phyloP scores from a whole-genome alignment of 352 stramenopile species.

The Phytophthora pseudosyringae region DNA sequence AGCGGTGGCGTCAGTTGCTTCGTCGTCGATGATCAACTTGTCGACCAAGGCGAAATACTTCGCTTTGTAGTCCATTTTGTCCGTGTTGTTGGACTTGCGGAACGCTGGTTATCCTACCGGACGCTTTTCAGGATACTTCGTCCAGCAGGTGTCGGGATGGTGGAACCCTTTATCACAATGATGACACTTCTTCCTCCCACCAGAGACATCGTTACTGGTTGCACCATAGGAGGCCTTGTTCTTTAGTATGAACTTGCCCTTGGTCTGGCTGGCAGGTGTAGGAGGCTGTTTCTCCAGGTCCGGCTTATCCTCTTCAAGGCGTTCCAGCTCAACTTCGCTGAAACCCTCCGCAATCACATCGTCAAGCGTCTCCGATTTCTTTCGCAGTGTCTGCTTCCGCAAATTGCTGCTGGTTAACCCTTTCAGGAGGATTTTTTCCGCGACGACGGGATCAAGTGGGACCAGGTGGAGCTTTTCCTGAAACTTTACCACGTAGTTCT shows the following conservation, averaged over 20 bases:
- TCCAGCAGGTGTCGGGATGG: neutral
- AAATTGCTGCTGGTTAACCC: conserved; percentile 6
- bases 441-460: conserved; percentile 11
- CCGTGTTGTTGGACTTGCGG: neutral
- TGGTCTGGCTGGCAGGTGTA: no score
- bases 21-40: neutral
- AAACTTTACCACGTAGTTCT: conserved; percentile 10
- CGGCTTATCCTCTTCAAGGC: conserved; percentile 3
- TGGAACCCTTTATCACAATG: neutral
- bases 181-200: neutral
- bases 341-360: conserved; percentile 16
- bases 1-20: no score
- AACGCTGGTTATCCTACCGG: neutral
- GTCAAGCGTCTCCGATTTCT: conserved; percentile 12
- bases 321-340: conserved; percentile 13
- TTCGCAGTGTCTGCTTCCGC: conserved; percentile 12
- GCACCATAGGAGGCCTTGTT: neutral
- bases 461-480: conserved; percentile 13
- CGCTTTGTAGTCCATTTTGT: neutral
- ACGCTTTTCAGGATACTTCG: neutral
- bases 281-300: neutral
- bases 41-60: neutral
- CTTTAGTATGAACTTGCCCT: neutral
- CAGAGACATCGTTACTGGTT: neutral
- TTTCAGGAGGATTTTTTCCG: conserved; percentile 12